Evolutionary conservation across 2,329 filamentous ascomycete species (phyloP), one percentile per base, ranked within the genome.

Genomic region (Xylariaceae sp.): DNA sequence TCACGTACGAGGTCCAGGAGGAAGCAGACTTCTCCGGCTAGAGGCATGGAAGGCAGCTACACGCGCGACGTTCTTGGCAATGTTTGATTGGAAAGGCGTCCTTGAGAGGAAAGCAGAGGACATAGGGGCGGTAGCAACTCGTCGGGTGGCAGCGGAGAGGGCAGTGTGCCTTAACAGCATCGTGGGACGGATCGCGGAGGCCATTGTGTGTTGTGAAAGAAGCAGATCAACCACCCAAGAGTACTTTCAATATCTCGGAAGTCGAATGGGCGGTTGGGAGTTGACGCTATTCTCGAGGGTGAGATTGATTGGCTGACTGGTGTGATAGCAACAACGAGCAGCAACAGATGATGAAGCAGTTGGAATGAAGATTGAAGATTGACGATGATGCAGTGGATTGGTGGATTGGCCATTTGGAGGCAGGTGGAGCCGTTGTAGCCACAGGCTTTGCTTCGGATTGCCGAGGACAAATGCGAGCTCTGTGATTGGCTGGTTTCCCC

Each of bases 21-120:
- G 92, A 56, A 99, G 83, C 71, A 94, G 88, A 72, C 83, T 82
- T 75, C 86, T 85, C 77, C 85, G 85, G 76, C 86, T 83, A 37
- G 91, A 91, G 70, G 89, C 91, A 78, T 97, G 93, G 84, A 99
- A 96, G 67, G 90, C 88, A 65, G 92, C 88, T 69, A 87, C 81
- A 75, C 87, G 81, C 66, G 78, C 76, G 60, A 74, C 69, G 63
- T 75, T 73, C 62, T 68, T 69, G 53, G 73, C 65, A 56, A 71
- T 63, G 61, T 67, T 48, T 11, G 67, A 65, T 37, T 61, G 67
- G 48, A 69, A 48, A 60, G 67, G 28, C 29, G 62, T 69, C 66
- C 74, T 72, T 55, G 72, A 58, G 51, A 67, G 65, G 69, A 69
- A 60, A 65, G 67, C 69, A 66, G 64, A 63, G 66, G 64, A 64